Base-by-base conservation (phyloP, 805 yeast genomes). In the Nakazawaea ambrosiae region DNA sequence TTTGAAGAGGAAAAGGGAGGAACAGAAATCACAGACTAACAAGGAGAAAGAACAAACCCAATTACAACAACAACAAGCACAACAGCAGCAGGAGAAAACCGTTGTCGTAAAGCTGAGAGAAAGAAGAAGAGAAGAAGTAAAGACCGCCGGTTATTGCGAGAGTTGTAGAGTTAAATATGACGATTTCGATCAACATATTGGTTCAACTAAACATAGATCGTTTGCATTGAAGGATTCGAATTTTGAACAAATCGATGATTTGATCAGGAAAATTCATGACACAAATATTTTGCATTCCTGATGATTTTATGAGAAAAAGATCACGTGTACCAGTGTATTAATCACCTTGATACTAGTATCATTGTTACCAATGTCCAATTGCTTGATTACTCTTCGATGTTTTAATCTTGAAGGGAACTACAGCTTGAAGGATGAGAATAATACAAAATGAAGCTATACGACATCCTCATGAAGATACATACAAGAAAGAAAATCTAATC, bases 141-240 rank as follows among this genome's bases (percentile, higher is more conserved):
- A 44, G 18, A 60, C 59, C 35, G 73, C 90, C 1, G 97, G 97
- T 0, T 89, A 85, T 58, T 90, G 98, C 61, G 98, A 90, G 55
- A 90, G 90, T 53, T 90, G 98, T 59, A 68, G 90, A 18, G 82
- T 81, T 42, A 80, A 80, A 53, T 90, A 83, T 54, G 89, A 83
- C 36, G 75, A 76, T 46, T 79, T 88, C 51, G 84, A 78, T 19
- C 84, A 75, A 40, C 98, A 90, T 55, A 73, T 86, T 28, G 50
- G 52, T 20, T 69, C 86, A 18, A 73, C 71, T 25, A 73, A 79
- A 45, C 98, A 90, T 55, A 66, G 82, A 34, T 73, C 75, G 37
- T 89, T 87, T 62, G 97, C 97, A 3, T 60, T 65, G 31, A 76
- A 81, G 47, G 77, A 75, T 49, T 55, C 61, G 11, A 85, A 88